Evolutionary conservation across 306 rosid genomes (phyloP), one percentile per base, ranked within the genome.

Genomic region (Coriaria nepalensis): DNA sequence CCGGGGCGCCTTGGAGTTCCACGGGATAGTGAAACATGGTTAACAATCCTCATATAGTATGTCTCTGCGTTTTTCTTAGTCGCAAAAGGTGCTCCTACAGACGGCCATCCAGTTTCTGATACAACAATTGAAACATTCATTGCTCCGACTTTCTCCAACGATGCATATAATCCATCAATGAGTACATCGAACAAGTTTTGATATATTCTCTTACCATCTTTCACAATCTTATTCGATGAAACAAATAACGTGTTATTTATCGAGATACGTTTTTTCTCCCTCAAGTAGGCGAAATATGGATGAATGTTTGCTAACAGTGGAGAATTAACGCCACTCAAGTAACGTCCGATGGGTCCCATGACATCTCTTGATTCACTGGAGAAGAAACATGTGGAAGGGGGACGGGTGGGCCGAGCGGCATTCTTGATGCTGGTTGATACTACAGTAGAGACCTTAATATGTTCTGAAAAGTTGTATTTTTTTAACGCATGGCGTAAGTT

Each of bases 71-170:
- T 7, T 5, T 45, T 29, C 7, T 12, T 14, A 4, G 49, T 45
- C 5, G 49, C 14, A 15, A 45, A 45, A 10, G 6, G 4, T 6
- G 29, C 15, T 45, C 49, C 20, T 5, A 9, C 29, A 0, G 33
- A 10, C 2, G 49, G 49, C 49, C 49, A 45, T 45, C 49, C 49
- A 4, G 20, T 45, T 15, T 45, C 49, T 7, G 49, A 45, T 6
- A 45, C 49, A 6, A 45, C 49, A 12, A 45, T 15, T 5, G 13
- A 9, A 12, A 45, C 15, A 15, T 13, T 29, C 9, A 9, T 10
- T 8, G 20, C 20, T 7, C 49, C 49, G 4, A 15, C 29, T 4
- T 5, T 45, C 33, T 45, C 49, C 49, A 45, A n/a, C 1, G 49
- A 14, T 9, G 49, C 13, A 15, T n/a, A 45, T 4, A 45, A 45